Percentiles rank a stretch among this genome's conserved stretches.
Evolutionary conservation across 257 asterid genomes (phyloP).

Genomic region (Nicotiana tomentosiformis): DNA sequence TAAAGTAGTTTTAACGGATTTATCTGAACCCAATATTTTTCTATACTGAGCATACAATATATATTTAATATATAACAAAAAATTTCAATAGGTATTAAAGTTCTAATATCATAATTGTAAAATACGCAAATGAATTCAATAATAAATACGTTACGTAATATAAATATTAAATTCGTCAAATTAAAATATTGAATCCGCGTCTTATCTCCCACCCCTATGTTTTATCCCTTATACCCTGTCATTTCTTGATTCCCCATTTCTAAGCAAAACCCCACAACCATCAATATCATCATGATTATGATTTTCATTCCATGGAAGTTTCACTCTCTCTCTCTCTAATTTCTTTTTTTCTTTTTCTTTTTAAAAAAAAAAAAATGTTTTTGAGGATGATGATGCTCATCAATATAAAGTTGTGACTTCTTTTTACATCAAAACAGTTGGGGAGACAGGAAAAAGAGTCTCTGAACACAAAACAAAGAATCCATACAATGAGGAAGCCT

Average conservation of each 20-base stretch:
- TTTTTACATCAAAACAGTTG: constrained; percentile 50
- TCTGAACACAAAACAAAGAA: neutral
- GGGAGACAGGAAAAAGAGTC: constrained; percentile 9
- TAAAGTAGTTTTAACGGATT: neutral
- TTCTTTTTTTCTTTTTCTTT: neutral
- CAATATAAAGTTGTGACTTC: constrained; percentile 30
- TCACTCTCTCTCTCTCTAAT: constrained; percentile 7
- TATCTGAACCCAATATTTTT: neutral
- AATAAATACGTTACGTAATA: neutral
- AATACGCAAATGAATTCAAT: fast-evolving
- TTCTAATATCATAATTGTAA: neutral
- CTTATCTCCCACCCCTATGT: neutral
- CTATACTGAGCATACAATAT: neutral
- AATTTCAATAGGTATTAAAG: neutral
- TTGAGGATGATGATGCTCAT: constrained; percentile 8
- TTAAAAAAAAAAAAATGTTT: neutral
- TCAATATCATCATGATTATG: constrained; percentile 41
- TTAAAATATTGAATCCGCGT: neutral
- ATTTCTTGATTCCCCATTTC: constrained; percentile 32
- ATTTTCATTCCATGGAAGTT: constrained; percentile 33
- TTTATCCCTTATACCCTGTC: neutral
- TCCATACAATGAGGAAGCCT: constrained; percentile 40
- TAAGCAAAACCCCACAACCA: constrained; percentile 69
- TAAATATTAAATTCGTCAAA: neutral
- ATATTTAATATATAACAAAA: neutral